Evolutionary conservation across 108 stramenopile species (phyloP).

Genomic region (Skeletonema tropicum): DNA sequence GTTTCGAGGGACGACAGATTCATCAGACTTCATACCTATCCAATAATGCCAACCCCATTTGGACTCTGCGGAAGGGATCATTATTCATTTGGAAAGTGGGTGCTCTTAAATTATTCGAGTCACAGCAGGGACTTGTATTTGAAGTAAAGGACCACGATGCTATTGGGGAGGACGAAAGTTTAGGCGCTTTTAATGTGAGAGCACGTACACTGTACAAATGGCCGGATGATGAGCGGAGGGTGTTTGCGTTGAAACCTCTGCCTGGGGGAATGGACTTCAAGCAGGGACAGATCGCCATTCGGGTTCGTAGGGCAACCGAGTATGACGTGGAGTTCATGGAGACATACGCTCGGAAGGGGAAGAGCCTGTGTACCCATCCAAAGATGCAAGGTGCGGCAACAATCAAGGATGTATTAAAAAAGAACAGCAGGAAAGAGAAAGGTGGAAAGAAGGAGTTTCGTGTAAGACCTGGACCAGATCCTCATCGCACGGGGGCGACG

Average conservation of each 20-base stretch:
- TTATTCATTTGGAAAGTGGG: constrained; percentile 64
- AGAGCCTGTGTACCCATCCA: constrained; percentile 4
- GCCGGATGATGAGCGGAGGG: constrained; percentile 69
- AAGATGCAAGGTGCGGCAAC: constrained; percentile 20
- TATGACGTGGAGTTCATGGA: constrained; percentile 76
- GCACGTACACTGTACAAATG: constrained; percentile 56
- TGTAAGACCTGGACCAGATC: constrained; percentile 74
- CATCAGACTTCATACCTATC: constrained; percentile 64
- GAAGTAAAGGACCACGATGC: constrained; percentile 76
- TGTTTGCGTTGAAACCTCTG: constrained; percentile 34
- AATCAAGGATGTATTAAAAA: constrained; percentile 49
- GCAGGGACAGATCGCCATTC: constrained; percentile 62
- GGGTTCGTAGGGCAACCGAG: constrained; percentile 69
- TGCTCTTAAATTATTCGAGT: constrained; percentile 64
- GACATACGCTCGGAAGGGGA: constrained; percentile 32
- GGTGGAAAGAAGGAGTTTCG: constrained; percentile 37
- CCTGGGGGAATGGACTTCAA: constrained; percentile 29
- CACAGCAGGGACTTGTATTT: constrained; percentile 72
- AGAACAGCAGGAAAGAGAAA: constrained; percentile 50
- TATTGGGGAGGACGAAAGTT: constrained; percentile 52
- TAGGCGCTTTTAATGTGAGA: constrained; percentile 57
- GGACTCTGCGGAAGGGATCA: constrained; percentile 69
- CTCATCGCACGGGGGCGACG: constrained; percentile 58
- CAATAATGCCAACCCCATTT: constrained; percentile 72
- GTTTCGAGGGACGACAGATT: constrained; percentile 53